Evolutionary conservation across 768 basidiomycete species (phyloP).

Genomic region (Gloeopeniophorella convolvens): DNA sequence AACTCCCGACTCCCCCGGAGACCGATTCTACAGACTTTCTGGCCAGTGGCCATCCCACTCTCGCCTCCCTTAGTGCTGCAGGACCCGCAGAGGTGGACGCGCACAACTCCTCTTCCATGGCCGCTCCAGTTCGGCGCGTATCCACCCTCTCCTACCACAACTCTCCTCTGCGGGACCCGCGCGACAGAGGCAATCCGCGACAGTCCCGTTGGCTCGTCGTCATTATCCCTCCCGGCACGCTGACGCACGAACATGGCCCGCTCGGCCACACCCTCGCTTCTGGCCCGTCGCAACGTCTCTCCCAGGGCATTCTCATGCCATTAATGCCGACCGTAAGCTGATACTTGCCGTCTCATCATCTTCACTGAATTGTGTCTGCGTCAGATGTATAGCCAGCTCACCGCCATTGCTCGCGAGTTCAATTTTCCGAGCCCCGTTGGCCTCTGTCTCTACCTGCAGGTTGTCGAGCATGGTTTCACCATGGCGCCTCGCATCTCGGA

Average conservation of each 20-base stretch:
- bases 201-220: constrained; percentile 51
- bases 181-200: constrained; percentile 35
- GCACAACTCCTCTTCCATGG: neutral
- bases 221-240: constrained; percentile 55
- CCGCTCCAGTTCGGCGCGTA: constrained; percentile 34
- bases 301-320: constrained; percentile 69
- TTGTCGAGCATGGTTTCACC: constrained; percentile 46
- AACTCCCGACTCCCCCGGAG: constrained; percentile 32
- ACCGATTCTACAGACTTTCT: constrained; percentile 27
- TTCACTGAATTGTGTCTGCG: constrained; percentile 6
- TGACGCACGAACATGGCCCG: constrained; percentile 52
- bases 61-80: constrained; percentile 1
- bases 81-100: neutral
- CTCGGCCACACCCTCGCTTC: constrained; percentile 51
- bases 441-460: constrained; percentile 72
- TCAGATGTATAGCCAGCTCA: constrained; percentile 71
- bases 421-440: constrained; percentile 73
- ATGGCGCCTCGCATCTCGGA: constrained; percentile 71
- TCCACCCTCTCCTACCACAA: constrained; percentile 53
- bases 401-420: constrained; percentile 75
- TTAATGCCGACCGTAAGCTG: constrained; percentile 59
- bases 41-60: neutral
- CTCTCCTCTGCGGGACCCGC: constrained; percentile 35
- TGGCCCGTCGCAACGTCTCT: constrained; percentile 53
- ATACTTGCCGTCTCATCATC: constrained; percentile 3